phyloP scores from a whole-genome alignment of 345 rosid species.

The Isatis tinctoria region DNA sequence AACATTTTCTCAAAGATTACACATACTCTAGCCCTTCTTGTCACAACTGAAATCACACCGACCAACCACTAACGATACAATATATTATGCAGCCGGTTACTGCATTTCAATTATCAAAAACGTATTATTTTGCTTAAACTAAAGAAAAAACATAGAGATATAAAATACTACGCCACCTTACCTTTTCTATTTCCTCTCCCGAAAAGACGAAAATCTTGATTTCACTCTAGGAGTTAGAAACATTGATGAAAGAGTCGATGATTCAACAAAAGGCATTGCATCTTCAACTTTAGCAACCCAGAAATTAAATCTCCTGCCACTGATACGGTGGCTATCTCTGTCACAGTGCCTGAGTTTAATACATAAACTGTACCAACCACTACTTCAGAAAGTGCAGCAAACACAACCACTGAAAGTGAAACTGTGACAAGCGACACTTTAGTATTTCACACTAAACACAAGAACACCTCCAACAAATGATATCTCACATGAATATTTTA shows the following conservation, averaged over 20 bases:
- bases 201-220: background rate
- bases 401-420: too few species aligned
- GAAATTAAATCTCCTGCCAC: background rate
- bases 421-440: too few species aligned
- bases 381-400: too few species aligned
- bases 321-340: too few species aligned
- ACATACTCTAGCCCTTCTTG: background rate
- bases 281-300: background rate
- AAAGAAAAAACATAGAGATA: background rate
- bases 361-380: too few species aligned
- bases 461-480: too few species aligned
- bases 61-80: background rate
- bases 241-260: background rate
- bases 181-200: background rate
- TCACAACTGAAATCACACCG: background rate
- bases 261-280: too few species aligned
- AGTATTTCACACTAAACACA: too few species aligned
- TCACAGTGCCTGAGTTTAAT: background rate
- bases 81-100: background rate
- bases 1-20: background rate
- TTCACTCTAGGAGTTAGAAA: background rate
- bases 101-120: background rate
- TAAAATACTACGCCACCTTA: background rate
- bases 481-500: too few species aligned
- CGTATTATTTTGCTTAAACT: too few species aligned